Evolutionary conservation across 2,329 filamentous ascomycete species (phyloP).

Genomic region (Alternaria sp.): DNA sequence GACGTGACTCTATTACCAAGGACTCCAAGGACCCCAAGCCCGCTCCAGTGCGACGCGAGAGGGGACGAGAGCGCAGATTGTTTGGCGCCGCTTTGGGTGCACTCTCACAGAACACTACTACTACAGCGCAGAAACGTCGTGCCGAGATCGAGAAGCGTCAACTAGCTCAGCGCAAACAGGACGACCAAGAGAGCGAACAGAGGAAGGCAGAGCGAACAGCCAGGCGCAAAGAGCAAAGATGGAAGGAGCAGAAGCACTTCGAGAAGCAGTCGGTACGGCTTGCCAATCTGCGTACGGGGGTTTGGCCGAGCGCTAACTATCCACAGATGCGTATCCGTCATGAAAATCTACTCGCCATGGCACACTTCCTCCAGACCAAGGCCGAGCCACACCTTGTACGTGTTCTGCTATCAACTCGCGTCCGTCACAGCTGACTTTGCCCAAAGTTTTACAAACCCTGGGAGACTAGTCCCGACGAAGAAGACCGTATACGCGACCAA

Average conservation of each 20-base stretch:
- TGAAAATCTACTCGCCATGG: constrained; percentile 72
- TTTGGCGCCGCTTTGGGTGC: constrained; percentile 84
- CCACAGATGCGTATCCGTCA: constrained; percentile 78
- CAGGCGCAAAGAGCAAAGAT: constrained; percentile 67
- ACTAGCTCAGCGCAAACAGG: constrained; percentile 76
- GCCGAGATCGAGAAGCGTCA: constrained; percentile 84
- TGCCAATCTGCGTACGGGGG: background rate
- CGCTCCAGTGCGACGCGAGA: constrained; percentile 64
- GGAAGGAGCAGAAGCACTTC: constrained; percentile 75
- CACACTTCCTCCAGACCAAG: constrained; percentile 76
- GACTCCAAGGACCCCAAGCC: constrained; percentile 42
- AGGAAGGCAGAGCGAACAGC: constrained; percentile 71
- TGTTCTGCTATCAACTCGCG: constrained; percentile 21
- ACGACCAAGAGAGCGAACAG: constrained; percentile 75
- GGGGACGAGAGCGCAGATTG: constrained; percentile 81
- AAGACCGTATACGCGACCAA: constrained; percentile 75
- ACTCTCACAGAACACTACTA: constrained; percentile 73
- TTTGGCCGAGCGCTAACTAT: constrained; percentile 23
- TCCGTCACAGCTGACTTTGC: constrained; percentile 26
- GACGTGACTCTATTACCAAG: constrained; percentile 25
- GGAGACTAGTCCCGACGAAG: constrained; percentile 74
- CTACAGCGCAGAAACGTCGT: constrained; percentile 70
- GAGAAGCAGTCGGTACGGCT: constrained; percentile 76
- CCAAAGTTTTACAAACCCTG: constrained; percentile 84
- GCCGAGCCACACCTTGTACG: constrained; percentile 77